A percentile compares a stretch with the other conserved stretches of the same genome.
Evolutionary conservation across 306 rosid species (phyloP).

Genomic region (Acmispon strigosus): DNA sequence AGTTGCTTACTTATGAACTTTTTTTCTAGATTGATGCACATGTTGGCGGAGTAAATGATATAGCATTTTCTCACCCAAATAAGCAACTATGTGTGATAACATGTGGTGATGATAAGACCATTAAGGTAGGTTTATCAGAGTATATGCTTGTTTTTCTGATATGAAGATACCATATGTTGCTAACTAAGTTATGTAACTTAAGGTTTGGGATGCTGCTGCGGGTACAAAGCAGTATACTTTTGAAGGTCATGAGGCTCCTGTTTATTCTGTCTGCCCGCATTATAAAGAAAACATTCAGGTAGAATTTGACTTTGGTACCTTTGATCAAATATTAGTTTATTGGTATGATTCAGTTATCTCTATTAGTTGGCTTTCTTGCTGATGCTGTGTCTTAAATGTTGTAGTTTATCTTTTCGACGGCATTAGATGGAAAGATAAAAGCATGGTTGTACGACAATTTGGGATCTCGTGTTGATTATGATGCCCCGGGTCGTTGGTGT

Average conservation of each 20-base stretch:
- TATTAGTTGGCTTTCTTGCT: constrained; percentile 10
- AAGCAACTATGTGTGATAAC: constrained; percentile 95
- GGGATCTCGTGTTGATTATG: constrained; percentile 99
- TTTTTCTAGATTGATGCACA: constrained; percentile 86
- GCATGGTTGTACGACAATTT: constrained; percentile 98
- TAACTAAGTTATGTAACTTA: constrained; percentile 26
- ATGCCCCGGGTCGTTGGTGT: constrained; percentile 99
- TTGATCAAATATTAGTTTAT: neutral
- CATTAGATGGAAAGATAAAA: constrained; percentile 92
- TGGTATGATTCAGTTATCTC: neutral
- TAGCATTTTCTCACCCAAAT: constrained; percentile 94
- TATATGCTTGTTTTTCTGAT: constrained; percentile 16
- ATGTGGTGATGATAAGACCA: constrained; percentile 94
- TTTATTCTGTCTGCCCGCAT: constrained; percentile 92
- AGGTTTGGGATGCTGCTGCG: constrained; percentile 96
- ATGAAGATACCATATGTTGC: constrained; percentile 5
- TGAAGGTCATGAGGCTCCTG: constrained; percentile 99
- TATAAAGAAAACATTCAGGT: constrained; percentile 96
- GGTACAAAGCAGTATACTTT: constrained; percentile 77
- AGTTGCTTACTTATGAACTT: constrained; percentile 15
- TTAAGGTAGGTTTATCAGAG: constrained; percentile 55
- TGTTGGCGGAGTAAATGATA: constrained; percentile 95
- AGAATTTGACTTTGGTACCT: constrained; percentile 3
- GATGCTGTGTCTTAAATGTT: constrained; percentile 14
- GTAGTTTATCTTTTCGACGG: constrained; percentile 91